Base-by-base conservation (phyloP, 148 eudicot genomes). In the Talinum fruticosum region DNA sequence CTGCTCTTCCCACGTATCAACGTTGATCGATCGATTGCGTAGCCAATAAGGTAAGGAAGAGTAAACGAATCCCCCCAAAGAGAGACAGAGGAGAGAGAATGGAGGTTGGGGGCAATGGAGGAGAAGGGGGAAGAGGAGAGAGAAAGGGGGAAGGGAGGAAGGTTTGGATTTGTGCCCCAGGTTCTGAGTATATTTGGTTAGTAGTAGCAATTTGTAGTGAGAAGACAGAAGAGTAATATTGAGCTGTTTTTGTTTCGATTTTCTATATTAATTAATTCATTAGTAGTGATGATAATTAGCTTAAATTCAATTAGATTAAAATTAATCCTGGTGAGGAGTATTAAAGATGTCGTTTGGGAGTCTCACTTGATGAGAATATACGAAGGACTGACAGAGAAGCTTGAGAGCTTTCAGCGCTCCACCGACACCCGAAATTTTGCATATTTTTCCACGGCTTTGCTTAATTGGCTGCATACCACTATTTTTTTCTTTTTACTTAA, bases 381-480 rank as follows among this genome's bases (percentile, higher is more conserved):
- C 10, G 28, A 32, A 14, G 69, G 26, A 76, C 80, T 81, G 83
- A 76, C 83, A 81, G 80, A 81, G 77, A 71, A 76, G 79, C 76
- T 72, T n/a, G 64, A 59, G 64, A 59, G 64, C 64, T 59, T 23
- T 59, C 64, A 59, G 64, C 64, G 29, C 64, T 59, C 64, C 64
- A 59, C 64, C 64, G 64, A 59, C 64, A 59, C 10, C 64, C 29
- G 2, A 59, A 23, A 3, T 10, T 24, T 29, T 24, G 28, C 64
- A 8, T 24, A 7, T 18, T 59, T 23, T 59, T 19, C 57, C 64
- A 59, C 64, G 64, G 64, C 64, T 59, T 59, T 13, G 29, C 29
- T 59, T 18, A 51, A 10, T 51, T 59, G 64, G 64, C 64, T n/a
- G 28, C 64, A 18, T 5, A 23, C 57, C 57, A 19, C 4, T 14